phyloP scores from a whole-genome alignment of 331 rosid genomes.

The Pyracantha coccinea region DNA sequence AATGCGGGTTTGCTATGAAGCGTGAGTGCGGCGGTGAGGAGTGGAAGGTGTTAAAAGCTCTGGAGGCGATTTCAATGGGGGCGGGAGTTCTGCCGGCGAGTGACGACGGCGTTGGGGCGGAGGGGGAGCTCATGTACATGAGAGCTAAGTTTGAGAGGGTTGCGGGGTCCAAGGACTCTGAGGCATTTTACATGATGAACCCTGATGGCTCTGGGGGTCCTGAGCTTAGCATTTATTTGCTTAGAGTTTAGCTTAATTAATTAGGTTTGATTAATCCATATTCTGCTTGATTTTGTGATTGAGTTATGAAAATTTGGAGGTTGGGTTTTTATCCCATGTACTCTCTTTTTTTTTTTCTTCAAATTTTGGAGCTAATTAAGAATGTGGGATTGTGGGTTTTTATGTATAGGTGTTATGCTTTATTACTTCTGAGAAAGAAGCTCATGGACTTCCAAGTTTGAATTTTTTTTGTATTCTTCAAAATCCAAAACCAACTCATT shows the following conservation, averaged over 20 bases:
- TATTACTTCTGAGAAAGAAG: not conserved
- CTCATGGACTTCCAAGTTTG: not conserved
- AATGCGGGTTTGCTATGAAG: constrained; percentile 55
- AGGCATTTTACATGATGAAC: constrained; percentile 79
- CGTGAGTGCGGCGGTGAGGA: constrained; percentile 63
- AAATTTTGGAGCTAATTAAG: constrained; percentile 3
- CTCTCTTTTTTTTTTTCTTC: not conserved
- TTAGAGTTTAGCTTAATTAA: constrained; percentile 44
- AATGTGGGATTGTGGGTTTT: not conserved
- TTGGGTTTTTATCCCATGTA: not conserved
- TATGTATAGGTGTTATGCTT: constrained; percentile 2
- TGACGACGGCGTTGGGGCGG: constrained; percentile 27
- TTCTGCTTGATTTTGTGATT: not conserved
- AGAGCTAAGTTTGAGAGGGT: constrained; percentile 89
- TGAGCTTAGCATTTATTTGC: constrained; percentile 72
- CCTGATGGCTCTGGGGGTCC: constrained; percentile 79
- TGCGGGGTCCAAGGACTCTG: constrained; percentile 78
- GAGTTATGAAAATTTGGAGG: not conserved
- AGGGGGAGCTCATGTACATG: constrained; percentile 88
- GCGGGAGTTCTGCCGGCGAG: constrained; percentile 66
- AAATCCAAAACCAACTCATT: not conserved
- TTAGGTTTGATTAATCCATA: not conserved
- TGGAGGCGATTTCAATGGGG: constrained; percentile 78
- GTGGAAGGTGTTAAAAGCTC: constrained; percentile 69
- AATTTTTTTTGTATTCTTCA: not conserved